phyloP scores from a whole-genome alignment of 2,329 filamentous ascomycete genomes.

The Fusarium buxicola region DNA sequence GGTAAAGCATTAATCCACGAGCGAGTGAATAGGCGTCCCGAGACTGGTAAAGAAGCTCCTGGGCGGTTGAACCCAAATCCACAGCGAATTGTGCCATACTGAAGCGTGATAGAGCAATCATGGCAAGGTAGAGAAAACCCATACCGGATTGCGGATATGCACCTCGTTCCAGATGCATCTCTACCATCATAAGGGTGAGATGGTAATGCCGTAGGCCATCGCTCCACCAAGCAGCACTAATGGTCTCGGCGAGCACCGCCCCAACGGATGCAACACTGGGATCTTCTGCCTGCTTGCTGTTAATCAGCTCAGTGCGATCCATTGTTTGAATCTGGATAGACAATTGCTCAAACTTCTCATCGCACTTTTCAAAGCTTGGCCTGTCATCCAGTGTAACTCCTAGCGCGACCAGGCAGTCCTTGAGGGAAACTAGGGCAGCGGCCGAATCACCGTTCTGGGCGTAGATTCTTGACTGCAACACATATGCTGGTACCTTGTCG shows the following conservation, averaged over 20 bases:
- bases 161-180: slow-evolving; percentile 72
- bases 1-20: slow-evolving; percentile 75
- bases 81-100: slow-evolving; percentile 76
- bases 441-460: slow-evolving; percentile 78
- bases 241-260: slow-evolving; percentile 76
- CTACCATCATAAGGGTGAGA: slow-evolving; percentile 73
- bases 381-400: slow-evolving; percentile 73
- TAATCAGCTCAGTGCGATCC: slow-evolving; percentile 61
- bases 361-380: slow-evolving; percentile 81
- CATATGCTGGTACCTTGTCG: slow-evolving; percentile 86
- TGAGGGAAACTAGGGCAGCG: slow-evolving; percentile 76
- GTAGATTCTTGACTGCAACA: slow-evolving; percentile 83
- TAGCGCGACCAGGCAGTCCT: slow-evolving; percentile 76
- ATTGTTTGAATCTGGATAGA: slow-evolving; percentile 69
- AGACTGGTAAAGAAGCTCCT: slow-evolving; percentile 72
- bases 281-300: slow-evolving; percentile 59
- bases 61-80: slow-evolving; percentile 71
- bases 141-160: slow-evolving; percentile 76
- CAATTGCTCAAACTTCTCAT: slow-evolving; percentile 75
- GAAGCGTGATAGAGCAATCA: slow-evolving; percentile 76
- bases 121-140: slow-evolving; percentile 75
- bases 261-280: slow-evolving; percentile 71
- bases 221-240: slow-evolving; percentile 79
- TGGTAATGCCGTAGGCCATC: slow-evolving; percentile 80
- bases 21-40: slow-evolving; percentile 74